Evolutionary conservation across 441 rosid genomes (phyloP).

Genomic region (Breynia disticha): DNA sequence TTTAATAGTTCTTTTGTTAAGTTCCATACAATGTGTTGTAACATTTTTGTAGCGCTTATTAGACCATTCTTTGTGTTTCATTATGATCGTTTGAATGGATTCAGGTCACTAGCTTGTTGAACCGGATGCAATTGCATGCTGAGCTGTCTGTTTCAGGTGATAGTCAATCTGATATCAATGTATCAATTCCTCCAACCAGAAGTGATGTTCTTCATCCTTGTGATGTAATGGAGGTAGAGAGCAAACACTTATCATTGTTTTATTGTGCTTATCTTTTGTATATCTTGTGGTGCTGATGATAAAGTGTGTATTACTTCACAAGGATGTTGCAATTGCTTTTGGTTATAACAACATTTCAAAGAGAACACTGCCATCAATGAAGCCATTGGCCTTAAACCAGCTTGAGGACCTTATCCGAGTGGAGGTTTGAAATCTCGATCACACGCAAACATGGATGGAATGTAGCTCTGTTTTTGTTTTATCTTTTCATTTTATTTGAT

Average conservation of each 20-base stretch:
- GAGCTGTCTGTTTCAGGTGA: constrained; percentile 29
- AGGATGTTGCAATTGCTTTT: constrained; percentile 98
- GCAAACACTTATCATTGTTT: neutral
- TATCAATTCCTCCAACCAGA: constrained; percentile 76
- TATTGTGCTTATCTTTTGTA: neutral
- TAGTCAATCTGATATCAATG: constrained; percentile 35
- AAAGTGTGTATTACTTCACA: constrained; percentile 9
- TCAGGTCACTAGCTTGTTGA: constrained; percentile 71
- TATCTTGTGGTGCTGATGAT: constrained; percentile 8
- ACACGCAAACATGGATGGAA: neutral
- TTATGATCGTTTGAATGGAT: neutral
- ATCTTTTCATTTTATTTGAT: constrained; percentile 2
- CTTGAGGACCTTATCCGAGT: constrained; percentile 69
- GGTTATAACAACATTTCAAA: constrained; percentile 76
- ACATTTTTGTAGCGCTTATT: neutral
- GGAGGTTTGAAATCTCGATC: constrained; percentile 50
- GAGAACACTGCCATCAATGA: constrained; percentile 55
- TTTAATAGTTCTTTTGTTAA: too few relatives aligned
- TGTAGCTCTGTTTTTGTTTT: neutral
- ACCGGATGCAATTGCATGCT: constrained; percentile 77
- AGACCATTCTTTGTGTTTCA: neutral
- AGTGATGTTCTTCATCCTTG: constrained; percentile 96
- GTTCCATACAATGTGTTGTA: neutral
- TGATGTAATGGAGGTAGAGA: constrained; percentile 91
- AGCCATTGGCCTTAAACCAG: constrained; percentile 71